Base-by-base conservation (phyloP, 331 rosid genomes). In the Ulmus americana region DNA sequence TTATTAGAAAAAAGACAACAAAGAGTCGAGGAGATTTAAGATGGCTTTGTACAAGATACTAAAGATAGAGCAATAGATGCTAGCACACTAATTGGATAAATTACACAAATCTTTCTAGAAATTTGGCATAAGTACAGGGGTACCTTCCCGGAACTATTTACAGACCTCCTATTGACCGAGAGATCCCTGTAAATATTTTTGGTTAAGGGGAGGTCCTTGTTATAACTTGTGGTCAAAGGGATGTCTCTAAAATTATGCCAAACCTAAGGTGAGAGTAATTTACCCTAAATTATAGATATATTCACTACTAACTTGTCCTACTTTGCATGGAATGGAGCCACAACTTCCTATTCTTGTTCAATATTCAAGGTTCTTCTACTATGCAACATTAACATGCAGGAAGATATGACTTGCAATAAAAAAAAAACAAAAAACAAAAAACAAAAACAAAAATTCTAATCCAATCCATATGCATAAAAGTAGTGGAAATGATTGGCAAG, bases 401-500 rank as follows among this genome's bases (percentile, higher is more conserved):
- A 43, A 54, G 35, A 40, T 18, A 49, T 59, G 52, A 51, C 52
- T 50, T 42, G 51, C 54, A 3, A n/a, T 39, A 38, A 61, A 46
- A 11, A 55, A 43, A 58, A 16, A 16, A 45, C 12, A 20, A 18
- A 47, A 54, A 14, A 53, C 22, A 20, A 20, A 20, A 11, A 55
- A 43, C 18, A 43, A 58, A 16, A 16, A 45, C 12, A 20, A 18
- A 47, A 54, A 14, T 45, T 18, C 12, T 3, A 3, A 5, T 59
- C 39, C 45, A 8, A 40, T 71, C 48, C 59, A 52, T 41, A 65
- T 14, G 42, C 38, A 57, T 22, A 40, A 41, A 12, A 51, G 28
- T 60, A 55, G 5, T 10, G 67, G 55, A 64, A 64, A 57, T 22
- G 20, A 45, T 50, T 28, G 54, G 28, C 8, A 35, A 63, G 43